Percentiles rank a stretch among this genome's conserved stretches.
Evolutionary conservation across 1,139 yeast species (phyloP).

Genomic region (Saccharomyces hybrid): DNA sequence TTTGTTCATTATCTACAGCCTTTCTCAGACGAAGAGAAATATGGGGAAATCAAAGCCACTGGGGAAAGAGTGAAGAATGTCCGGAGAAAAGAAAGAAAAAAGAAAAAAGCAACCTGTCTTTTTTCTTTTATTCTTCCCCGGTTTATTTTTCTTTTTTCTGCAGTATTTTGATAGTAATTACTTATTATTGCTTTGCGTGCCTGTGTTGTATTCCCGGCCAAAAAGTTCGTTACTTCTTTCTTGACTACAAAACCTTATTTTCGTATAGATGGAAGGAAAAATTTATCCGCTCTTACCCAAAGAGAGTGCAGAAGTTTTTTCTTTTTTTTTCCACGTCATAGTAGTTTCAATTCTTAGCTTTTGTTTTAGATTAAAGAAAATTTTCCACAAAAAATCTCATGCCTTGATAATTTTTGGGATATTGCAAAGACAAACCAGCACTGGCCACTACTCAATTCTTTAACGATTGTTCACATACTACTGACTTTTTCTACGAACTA

Average conservation of each 20-base stretch:
- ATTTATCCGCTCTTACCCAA: background rate
- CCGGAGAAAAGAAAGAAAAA: too few species aligned
- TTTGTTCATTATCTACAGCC: too few species aligned
- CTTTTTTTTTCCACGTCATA: background rate
- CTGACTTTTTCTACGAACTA: background rate
- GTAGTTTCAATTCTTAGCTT: background rate
- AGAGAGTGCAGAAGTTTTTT: background rate
- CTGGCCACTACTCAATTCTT: background rate
- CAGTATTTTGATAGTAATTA: background rate
- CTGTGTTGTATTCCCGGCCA: background rate
- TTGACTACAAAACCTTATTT: background rate
- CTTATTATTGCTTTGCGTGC: background rate
- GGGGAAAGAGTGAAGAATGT: too few species aligned
- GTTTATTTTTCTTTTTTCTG: background rate
- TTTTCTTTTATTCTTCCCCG: too few species aligned
- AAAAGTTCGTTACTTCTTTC: background rate
- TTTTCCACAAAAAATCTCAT: background rate
- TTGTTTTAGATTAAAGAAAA: background rate
- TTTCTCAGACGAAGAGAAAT: too few species aligned
- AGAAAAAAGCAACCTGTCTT: too few species aligned
- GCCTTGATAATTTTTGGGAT: too few species aligned
- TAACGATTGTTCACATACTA: background rate
- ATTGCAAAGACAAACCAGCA: conserved; percentile 2
- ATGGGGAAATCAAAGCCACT: too few species aligned
- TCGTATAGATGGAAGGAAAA: background rate